A percentile compares a stretch with the other conserved stretches of the same genome.
These are phyloP conservation scores for Aureobasidium leucospermi DNA, from an alignment of 2,329 filamentous ascomycete genomes.

Conservation along the genomic window DNA sequence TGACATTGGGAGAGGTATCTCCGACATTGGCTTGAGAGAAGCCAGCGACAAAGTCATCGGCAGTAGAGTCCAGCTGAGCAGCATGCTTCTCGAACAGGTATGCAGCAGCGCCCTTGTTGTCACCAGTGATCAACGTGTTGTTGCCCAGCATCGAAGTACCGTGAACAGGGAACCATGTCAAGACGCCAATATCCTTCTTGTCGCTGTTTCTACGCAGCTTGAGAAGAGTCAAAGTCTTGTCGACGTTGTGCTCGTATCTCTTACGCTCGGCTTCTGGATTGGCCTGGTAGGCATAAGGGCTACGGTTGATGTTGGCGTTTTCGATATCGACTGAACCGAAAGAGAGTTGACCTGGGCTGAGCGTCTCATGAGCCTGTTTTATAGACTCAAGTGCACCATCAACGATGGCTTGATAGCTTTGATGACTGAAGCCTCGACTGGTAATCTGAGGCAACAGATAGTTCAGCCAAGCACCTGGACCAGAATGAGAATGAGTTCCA, in stretches of 20 bases:
- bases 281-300: constrained; percentile 76
- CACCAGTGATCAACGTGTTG: constrained; percentile 84
- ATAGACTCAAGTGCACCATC: constrained; percentile 79
- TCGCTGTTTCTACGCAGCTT: constrained; percentile 64
- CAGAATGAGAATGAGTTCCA: constrained; percentile 87
- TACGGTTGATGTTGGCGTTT: constrained; percentile 82
- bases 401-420: constrained; percentile 84
- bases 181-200: constrained; percentile 66
- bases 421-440: constrained; percentile 73
- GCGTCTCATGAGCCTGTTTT: constrained; percentile 65
- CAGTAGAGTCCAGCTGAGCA: constrained; percentile 7
- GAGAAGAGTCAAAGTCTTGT: constrained; percentile 73
- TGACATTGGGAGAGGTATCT: constrained; percentile 81
- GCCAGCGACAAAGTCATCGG: constrained; percentile 67
- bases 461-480: constrained; percentile 88
- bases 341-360: constrained; percentile 63
- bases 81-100: constrained; percentile 68
- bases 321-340: constrained; percentile 62
- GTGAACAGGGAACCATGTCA: constrained; percentile 90
- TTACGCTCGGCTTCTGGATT: constrained; percentile 72
- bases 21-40: constrained; percentile 90
- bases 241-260: constrained; percentile 58
- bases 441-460: constrained; percentile 90
- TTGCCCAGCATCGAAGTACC: constrained; percentile 87
- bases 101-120: constrained; percentile 92